Conservation (phyloP, 106 monocot species). For the Phalaenopsis equestris region DNA sequence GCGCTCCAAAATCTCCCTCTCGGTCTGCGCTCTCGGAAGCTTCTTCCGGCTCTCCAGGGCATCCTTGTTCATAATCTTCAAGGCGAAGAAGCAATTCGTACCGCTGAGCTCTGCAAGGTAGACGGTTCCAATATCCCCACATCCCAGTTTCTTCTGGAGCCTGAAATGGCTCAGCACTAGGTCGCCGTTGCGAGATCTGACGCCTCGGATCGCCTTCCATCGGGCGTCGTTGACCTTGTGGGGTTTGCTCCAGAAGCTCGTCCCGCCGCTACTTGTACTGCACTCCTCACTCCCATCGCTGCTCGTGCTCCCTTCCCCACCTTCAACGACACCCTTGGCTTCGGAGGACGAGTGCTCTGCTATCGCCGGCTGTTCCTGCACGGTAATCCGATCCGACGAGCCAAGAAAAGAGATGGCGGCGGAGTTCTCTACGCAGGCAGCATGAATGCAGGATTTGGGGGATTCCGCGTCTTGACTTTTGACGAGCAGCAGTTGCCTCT, state of each 20-base stretch:
- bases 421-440: neutral
- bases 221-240: constrained; percentile 23
- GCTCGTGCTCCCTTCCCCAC: constrained; percentile 8
- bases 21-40: constrained; percentile 20
- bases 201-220: constrained; percentile 23
- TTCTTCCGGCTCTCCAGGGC: constrained; percentile 18
- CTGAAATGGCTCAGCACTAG: constrained; percentile 20
- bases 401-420: neutral
- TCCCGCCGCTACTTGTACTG: neutral
- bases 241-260: constrained; percentile 14
- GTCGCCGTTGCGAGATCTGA: constrained; percentile 6
- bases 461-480: constrained; percentile 2
- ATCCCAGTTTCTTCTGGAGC: constrained; percentile 22
- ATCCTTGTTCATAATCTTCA: constrained; percentile 27
- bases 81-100: constrained; percentile 14
- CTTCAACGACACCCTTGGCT: neutral
- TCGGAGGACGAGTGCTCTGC: neutral
- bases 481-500: constrained; percentile 5
- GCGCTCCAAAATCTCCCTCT: constrained; percentile 23
- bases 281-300: constrained; percentile 14
- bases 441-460: neutral
- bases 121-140: constrained; percentile 27
- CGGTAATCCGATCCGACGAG: neutral
- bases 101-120: constrained; percentile 23
- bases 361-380: neutral